Conservation (phyloP, 2,329 filamentous ascomycete species). For the Oidium heveae region DNA sequence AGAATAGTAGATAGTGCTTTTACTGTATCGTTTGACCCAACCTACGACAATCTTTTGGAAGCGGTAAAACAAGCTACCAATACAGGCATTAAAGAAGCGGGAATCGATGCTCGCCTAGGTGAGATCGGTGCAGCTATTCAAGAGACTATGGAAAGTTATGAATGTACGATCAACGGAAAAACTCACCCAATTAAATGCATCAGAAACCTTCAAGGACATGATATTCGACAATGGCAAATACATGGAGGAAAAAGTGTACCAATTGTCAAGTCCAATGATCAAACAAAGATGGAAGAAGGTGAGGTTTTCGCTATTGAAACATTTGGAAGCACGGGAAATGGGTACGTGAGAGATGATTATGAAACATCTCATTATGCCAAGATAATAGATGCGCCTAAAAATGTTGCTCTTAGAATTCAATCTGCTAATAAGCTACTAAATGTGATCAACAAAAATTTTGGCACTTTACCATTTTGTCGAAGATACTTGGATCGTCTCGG, state of each 20-base stretch:
- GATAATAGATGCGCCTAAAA: conserved; percentile 37
- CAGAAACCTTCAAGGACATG: conserved; percentile 40
- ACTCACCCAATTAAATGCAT: conserved; percentile 28
- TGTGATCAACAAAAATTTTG: conserved; percentile 90
- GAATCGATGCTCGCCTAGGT: conserved; percentile 72
- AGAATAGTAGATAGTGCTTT: conserved; percentile 49
- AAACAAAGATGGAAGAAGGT: conserved; percentile 93
- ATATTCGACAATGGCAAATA: conserved; percentile 70
- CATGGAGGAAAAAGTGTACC: conserved; percentile 85
- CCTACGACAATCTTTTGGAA: conserved; percentile 39
- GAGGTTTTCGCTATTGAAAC: conserved; percentile 92
- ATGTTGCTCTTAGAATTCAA: conserved; percentile 49
- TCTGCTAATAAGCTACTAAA: conserved; percentile 69
- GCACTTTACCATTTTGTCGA: conserved; percentile 72
- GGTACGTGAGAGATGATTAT: conserved; percentile 61
- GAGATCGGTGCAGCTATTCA: conserved; percentile 32
- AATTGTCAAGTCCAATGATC: conserved; percentile 69
- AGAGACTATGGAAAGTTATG: conserved; percentile 36
- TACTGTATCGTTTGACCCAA: conserved; percentile 40
- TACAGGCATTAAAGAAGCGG: conserved; percentile 64
- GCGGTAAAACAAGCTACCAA: conserved; percentile 46
- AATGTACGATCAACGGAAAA: conserved; percentile 26
- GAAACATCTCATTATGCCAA: conserved; percentile 79
- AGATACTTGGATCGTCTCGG: conserved; percentile 82
- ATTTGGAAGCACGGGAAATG: conserved; percentile 80